Evolutionary conservation across 805 yeast species (phyloP).

Genomic region (Yarrowia sp.): DNA sequence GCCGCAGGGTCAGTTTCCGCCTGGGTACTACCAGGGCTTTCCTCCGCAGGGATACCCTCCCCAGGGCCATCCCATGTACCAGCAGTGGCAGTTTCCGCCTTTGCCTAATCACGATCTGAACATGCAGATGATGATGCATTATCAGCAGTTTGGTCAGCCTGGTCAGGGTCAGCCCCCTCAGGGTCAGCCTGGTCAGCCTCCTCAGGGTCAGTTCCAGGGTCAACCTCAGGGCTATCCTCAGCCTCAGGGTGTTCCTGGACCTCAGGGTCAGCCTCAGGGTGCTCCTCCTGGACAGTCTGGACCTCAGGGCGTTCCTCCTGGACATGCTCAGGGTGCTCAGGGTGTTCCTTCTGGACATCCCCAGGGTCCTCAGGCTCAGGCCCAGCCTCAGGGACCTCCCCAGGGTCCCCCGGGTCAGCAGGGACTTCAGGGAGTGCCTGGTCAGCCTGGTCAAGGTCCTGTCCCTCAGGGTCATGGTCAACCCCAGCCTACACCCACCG

Average conservation of each 20-base stretch:
- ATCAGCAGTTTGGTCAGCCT: slow-evolving; percentile 21
- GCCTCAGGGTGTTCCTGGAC: slow-evolving; percentile 34
- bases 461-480: background rate
- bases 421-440: no score
- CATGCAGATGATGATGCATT: slow-evolving; percentile 29
- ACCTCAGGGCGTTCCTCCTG: slow-evolving; percentile 31
- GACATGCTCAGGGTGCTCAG: no score
- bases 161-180: background rate
- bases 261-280: no score
- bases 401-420: slow-evolving; percentile 30
- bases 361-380: slow-evolving; percentile 30
- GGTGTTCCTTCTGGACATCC: slow-evolving; percentile 33
- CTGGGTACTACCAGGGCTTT: no score
- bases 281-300: background rate
- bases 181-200: slow-evolving; percentile 33
- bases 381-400: background rate
- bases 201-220: slow-evolving; percentile 34
- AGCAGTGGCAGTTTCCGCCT: slow-evolving; percentile 26
- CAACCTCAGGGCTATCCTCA: slow-evolving; percentile 32
- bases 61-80: slow-evolving; percentile 25
- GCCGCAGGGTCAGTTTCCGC: slow-evolving; percentile 28
- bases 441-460: background rate
- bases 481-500: background rate
- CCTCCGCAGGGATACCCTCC: no score
- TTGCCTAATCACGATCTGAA: slow-evolving; percentile 19